phyloP scores from a whole-genome alignment of 805 yeast genomes.

The Teunomyces aglyptinius region DNA sequence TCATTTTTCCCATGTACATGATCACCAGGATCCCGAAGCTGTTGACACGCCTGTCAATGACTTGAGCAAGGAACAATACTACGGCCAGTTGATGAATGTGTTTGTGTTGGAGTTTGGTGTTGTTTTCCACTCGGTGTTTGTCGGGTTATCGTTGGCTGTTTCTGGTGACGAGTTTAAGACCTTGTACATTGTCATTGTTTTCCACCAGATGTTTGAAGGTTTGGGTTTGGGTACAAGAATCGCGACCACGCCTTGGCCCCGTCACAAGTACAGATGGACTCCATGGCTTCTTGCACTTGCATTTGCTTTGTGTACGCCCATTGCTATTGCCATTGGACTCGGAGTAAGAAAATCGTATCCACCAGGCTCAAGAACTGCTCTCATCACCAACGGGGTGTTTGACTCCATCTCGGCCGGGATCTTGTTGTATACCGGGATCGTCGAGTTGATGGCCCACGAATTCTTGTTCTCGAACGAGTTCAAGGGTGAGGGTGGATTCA shows the following conservation, averaged over 20 bases:
- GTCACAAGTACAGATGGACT: slow-evolving; percentile 34
- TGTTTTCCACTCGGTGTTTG: slow-evolving; percentile 77
- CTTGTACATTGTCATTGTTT: slow-evolving; percentile 65
- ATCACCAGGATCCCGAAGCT: slow-evolving; percentile 44
- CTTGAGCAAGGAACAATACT: slow-evolving; percentile 44
- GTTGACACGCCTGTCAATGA: slow-evolving; percentile 35
- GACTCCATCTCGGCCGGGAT: slow-evolving; percentile 37
- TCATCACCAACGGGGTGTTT: slow-evolving; percentile 33
- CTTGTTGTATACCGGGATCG: slow-evolving; percentile 34
- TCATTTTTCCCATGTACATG: slow-evolving; percentile 45
- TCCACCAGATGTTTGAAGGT: slow-evolving; percentile 85
- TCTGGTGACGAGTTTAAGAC: slow-evolving; percentile 74
- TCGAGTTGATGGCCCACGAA: slow-evolving; percentile 41
- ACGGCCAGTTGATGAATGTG: slow-evolving; percentile 56
- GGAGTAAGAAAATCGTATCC: slow-evolving; percentile 34
- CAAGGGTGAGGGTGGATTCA: slow-evolving; percentile 55
- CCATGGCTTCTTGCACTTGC: slow-evolving; percentile 43
- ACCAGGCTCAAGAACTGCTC: slow-evolving; percentile 30
- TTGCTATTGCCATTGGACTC: slow-evolving; percentile 36
- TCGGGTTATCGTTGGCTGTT: slow-evolving; percentile 76
- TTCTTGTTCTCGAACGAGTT: slow-evolving; percentile 50
- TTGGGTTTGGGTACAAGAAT: slow-evolving; percentile 80
- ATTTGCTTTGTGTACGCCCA: slow-evolving; percentile 32
- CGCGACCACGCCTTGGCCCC: slow-evolving; percentile 58
- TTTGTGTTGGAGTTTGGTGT: slow-evolving; percentile 76